These are phyloP conservation scores for Spergularia bocconei DNA, from an alignment of 148 eudicot species.

Conservation along the genomic window DNA sequence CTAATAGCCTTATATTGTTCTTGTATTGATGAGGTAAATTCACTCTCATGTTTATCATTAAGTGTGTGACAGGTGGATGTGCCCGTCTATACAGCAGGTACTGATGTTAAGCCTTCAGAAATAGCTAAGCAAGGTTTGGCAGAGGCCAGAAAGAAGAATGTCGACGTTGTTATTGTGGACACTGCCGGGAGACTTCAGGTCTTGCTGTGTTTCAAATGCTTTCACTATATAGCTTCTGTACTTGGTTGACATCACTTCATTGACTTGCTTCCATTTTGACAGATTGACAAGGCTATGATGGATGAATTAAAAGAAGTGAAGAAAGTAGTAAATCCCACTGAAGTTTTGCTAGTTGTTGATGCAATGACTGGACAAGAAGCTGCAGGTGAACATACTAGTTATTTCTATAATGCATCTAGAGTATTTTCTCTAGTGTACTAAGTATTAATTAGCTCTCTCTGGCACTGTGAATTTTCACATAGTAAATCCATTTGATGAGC, in stretches of 20 bases:
- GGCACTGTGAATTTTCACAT: no score
- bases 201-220: conserved; percentile 16
- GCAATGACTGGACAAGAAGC: conserved; percentile 99
- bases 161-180: conserved; percentile 91
- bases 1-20: not conserved
- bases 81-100: conserved; percentile 90
- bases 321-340: conserved; percentile 74
- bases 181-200: conserved; percentile 99
- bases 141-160: conserved; percentile 80
- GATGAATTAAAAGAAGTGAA: conserved; percentile 95
- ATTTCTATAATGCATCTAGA: not conserved
- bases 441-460: not conserved
- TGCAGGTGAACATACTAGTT: conserved; percentile 56
- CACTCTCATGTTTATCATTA: conserved; percentile 41
- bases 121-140: conserved; percentile 78
- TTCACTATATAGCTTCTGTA: not conserved
- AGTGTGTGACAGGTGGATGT: conserved; percentile 79
- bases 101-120: conserved; percentile 80
- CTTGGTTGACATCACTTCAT: not conserved
- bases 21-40: conserved; percentile 16
- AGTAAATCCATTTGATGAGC: not conserved
- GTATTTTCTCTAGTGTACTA: not conserved
- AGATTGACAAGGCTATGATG: conserved; percentile 96
- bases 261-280: conserved; percentile 16
- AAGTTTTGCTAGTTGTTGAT: conserved; percentile 94